Conservation (phyloP, 176 grass and related monocot species). For the Chrysopogon serrulatus region DNA sequence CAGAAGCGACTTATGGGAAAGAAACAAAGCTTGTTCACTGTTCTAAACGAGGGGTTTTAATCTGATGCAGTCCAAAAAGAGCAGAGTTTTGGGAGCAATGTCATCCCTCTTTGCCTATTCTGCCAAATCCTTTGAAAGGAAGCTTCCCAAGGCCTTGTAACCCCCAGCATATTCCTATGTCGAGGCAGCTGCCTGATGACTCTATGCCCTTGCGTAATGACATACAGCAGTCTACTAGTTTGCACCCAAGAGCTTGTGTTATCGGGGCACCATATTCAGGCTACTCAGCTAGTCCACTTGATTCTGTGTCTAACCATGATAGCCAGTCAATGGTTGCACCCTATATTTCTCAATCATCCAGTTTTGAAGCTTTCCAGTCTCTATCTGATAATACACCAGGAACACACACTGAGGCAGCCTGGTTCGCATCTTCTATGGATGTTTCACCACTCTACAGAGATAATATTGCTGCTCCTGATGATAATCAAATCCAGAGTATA, state of each 20-base stretch:
- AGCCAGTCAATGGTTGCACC: conserved; percentile 36
- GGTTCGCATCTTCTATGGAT: conserved; percentile 40
- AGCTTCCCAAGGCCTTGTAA: conserved; percentile 40
- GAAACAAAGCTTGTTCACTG: conserved; percentile 12
- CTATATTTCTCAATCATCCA: conserved; percentile 45
- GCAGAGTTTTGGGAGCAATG: conserved; percentile 42
- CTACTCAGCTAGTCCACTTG: conserved; percentile 32
- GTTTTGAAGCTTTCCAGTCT: conserved; percentile 28
- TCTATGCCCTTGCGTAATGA: conserved; percentile 1
- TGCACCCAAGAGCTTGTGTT: conserved; percentile 26
- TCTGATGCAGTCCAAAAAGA: conserved; percentile 29
- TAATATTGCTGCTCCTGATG: conserved; percentile 13
- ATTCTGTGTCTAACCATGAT: conserved; percentile 34
- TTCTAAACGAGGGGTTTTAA: conserved; percentile 35
- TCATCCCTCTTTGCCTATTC: conserved; percentile 58
- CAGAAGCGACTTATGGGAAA: conserved; percentile 35
- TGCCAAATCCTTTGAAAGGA: conserved; percentile 54
- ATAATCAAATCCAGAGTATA: conserved; percentile 31
- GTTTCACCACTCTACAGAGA: conserved; percentile 42
- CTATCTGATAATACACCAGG: conserved; percentile 37
- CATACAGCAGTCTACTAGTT: conserved; percentile 23
- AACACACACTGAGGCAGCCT: conserved; percentile 34
- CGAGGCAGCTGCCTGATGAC: conserved; percentile 37
- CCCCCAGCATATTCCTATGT: conserved; percentile 45
- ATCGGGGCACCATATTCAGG: conserved; percentile 38